These are phyloP conservation scores for Cyclanthera cordifolia DNA, from an alignment of 306 rosid genomes.

Conservation along the genomic window DNA sequence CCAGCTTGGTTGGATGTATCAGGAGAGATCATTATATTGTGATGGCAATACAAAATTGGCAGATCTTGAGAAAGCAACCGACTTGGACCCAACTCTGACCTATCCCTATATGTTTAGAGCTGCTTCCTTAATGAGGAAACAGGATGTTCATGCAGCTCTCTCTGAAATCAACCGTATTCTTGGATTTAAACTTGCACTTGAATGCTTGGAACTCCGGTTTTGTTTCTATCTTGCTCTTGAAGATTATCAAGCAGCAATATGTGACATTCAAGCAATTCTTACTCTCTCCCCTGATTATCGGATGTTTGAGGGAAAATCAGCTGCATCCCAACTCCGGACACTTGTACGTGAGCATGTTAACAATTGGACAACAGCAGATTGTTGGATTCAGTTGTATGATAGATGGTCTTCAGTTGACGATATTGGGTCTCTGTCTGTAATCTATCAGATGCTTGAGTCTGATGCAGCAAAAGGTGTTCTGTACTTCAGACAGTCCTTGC, in stretches of 20 bases:
- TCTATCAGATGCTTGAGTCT: constrained; percentile 89
- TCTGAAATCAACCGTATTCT: constrained; percentile 65
- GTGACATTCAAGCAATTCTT: constrained; percentile 83
- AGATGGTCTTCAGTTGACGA: constrained; percentile 94
- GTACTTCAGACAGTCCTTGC: constrained; percentile 89
- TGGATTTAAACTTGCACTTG: constrained; percentile 83
- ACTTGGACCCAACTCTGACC: constrained; percentile 72
- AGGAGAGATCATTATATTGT: constrained; percentile 75
- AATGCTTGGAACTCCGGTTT: constrained; percentile 84
- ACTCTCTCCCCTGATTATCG: constrained; percentile 62
- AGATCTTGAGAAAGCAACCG: constrained; percentile 83
- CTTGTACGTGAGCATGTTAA: constrained; percentile 81
- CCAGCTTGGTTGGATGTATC: constrained; percentile 83
- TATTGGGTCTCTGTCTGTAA: constrained; percentile 78
- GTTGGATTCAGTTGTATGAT: constrained; percentile 77
- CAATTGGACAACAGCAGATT: constrained; percentile 87
- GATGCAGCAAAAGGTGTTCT: constrained; percentile 79
- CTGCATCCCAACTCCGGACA: constrained; percentile 69
- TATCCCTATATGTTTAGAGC: constrained; percentile 88
- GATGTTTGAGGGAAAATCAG: constrained; percentile 85
- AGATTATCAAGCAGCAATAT: constrained; percentile 68
- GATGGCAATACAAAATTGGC: constrained; percentile 52
- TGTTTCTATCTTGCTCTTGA: constrained; percentile 65
- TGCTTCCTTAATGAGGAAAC: constrained; percentile 54
- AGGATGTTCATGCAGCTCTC: constrained; percentile 54